phyloP scores from a whole-genome alignment of 2,329 filamentous ascomycete species.

The Fusarium tricinctum region DNA sequence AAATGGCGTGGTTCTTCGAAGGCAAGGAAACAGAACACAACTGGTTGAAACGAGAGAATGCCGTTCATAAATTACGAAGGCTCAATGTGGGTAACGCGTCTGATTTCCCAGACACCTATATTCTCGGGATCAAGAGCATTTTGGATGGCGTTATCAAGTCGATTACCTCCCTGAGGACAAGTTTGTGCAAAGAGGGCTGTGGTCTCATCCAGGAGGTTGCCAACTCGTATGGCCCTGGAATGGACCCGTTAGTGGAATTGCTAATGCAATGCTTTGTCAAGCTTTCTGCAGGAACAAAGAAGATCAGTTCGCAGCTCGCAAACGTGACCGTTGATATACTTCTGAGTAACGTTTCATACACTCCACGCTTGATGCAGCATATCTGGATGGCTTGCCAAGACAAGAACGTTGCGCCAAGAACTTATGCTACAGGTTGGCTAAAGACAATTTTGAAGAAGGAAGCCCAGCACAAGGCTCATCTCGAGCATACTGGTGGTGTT shows the following conservation, averaged over 20 bases:
- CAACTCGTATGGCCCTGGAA: conserved; percentile 77
- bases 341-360: conserved; percentile 84
- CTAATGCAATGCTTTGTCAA: conserved; percentile 92
- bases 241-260: conserved; percentile 92
- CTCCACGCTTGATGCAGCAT: conserved; percentile 85
- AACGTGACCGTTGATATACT: conserved; percentile 86
- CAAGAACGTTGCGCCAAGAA: conserved; percentile 91
- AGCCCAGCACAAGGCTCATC: conserved; percentile 79
- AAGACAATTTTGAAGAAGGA: conserved; percentile 85
- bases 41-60: conserved; percentile 89
- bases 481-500: conserved; percentile 87
- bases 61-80: conserved; percentile 79
- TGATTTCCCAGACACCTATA: conserved; percentile 80
- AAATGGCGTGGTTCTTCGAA: conserved; percentile 86
- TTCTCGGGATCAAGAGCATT: conserved; percentile 78
- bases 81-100: conserved; percentile 87
- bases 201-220: conserved; percentile 88
- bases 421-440: conserved; percentile 85
- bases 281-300: conserved; percentile 90
- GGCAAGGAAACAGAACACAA: conserved; percentile 92
- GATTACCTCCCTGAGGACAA: conserved; percentile 86
- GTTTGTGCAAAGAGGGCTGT: conserved; percentile 88
- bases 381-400: conserved; percentile 86
- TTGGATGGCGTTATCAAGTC: conserved; percentile 92
- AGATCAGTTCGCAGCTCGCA: conserved; percentile 88